A percentile compares a stretch with the other conserved stretches of the same genome.
These are phyloP conservation scores for Tubosaeta sp. DNA, from an alignment of 768 basidiomycete genomes.

Conservation along the genomic window DNA sequence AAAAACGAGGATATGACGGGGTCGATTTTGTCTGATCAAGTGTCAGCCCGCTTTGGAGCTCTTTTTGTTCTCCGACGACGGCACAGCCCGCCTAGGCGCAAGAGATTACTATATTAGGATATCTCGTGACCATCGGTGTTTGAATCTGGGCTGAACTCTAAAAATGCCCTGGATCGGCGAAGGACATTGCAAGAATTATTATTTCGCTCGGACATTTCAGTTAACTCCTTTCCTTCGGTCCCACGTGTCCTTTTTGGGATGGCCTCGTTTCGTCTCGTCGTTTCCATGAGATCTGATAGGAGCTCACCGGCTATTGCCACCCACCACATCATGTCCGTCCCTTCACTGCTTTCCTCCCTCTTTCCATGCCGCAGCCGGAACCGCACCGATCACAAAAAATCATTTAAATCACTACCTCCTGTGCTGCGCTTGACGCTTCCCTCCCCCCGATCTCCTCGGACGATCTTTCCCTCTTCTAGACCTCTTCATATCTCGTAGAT, in stretches of 20 bases:
- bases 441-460: conserved; percentile 24
- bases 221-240: conserved; percentile 17
- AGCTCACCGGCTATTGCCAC: background rate
- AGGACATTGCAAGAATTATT: background rate
- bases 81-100: conserved; percentile 29
- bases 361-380: conserved; percentile 14
- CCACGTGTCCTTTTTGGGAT: conserved; percentile 8
- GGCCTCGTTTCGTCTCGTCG: background rate
- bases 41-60: conserved; percentile 30
- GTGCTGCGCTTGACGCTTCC: conserved; percentile 15
- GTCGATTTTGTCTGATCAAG: conserved; percentile 26
- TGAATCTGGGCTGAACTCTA: conserved; percentile 28
- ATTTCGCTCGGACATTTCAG: conserved; percentile 6
- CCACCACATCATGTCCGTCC: conserved; percentile 7
- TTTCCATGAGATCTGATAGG: conserved; percentile 2
- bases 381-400: conserved; percentile 14
- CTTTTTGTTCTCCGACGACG: conserved; percentile 32
- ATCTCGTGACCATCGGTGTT: conserved; percentile 18
- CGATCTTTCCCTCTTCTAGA: conserved; percentile 1
- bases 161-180: conserved; percentile 7
- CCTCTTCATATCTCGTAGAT: conserved; percentile 16
- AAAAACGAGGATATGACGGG: conserved; percentile 23
- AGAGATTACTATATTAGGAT: conserved; percentile 12
- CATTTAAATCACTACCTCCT: background rate
- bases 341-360: background rate